Evolutionary conservation across 106 monocot genomes (phyloP), one percentile per base, ranked within the genome.

Genomic region (Dendrobium catenatum): DNA sequence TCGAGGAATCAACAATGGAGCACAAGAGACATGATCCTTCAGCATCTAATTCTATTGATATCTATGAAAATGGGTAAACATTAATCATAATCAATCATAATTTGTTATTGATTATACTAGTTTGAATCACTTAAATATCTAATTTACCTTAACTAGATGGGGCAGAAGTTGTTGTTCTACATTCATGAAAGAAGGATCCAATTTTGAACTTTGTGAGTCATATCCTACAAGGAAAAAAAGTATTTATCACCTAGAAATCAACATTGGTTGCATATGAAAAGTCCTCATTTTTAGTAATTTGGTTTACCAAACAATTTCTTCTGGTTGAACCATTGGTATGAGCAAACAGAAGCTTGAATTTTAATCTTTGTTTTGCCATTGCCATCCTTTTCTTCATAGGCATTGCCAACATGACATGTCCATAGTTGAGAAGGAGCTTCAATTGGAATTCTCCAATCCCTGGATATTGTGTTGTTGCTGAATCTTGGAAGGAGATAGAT

Each of bases 21-120:
- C 92, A 88, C 19, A 46, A 29, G 5, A 3, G 20, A 16, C 78
- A 76, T 13, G 51, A 67, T 27, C 90, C 90, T 9, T 59, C 40
- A 29, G 42, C 31, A 70, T 89, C 87, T 74, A 96, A 27, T 3
- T 77, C 81, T 13, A 94, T 86, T 10, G 88, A 83, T 16, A 95
- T 49, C 93, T 92, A 18, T 75, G 43, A 44, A 9, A 37, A 40
- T 40, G 40, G 37, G 4, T 4, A 15, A 40, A 15, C 3, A 33
- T 33, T 15, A 31, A 31, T 31, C 31, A 31, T 31, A 31, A 31
- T 31, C 31, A 31, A 31, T 31, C 31, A 31, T 31, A 31, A 31
- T 31, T 31, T 31, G 31, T 31, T 31, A 31, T 31, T 31, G 1
- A 31, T 31, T 31, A 31, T 31, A 31, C 1, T 31, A 31, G 31